Base-by-base conservation (phyloP, 768 basidiomycete genomes). In the Russula griseocarnosa region DNA sequence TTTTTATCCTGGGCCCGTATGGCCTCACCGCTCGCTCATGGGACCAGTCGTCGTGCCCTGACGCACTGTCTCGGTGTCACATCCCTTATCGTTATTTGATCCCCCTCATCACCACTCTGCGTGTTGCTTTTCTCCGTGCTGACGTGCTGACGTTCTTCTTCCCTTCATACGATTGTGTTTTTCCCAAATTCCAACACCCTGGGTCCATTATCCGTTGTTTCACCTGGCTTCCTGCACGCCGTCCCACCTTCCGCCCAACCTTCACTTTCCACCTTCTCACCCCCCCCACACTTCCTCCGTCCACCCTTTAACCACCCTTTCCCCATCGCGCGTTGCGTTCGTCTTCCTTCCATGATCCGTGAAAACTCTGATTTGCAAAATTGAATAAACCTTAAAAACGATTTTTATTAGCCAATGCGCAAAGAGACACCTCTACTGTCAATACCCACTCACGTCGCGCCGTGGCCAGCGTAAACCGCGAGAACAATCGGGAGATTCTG, bases 391-490 rank as follows among this genome's bases (percentile, higher is more conserved):
- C 26, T 10, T 6, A 14, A 30, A 36, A 24, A n/a, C 30, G 30
- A 30, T 14, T 40, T 18, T n/a, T n/a, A n/a, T 13, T 24, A 69
- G 65, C 20, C 68, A 67, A 63, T 67, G 61, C 58, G 67, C 69
- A 32, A 63, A 66, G 59, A 67, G 66, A 32, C 64, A 62, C 32
- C 63, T 66, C 52, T 51, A 14, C 14, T 68, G 65, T 44, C 58
- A 64, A 16, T 68, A 62, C 34, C 59, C 67, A 16, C 60, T 65
- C 38, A 73, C 71, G 18, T 69, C 67, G 52, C 66, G 66, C 63
- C 70, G 67, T 66, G 71, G 72, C 67, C 40, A 68, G 60, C 26
- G 74, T 34, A 67, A 66, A 44, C 49, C 66, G 11, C 58, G 34
- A 6, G 49, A 58, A n/a, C 30, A 40, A 36, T 30, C n/a, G 30